Evolutionary conservation across 2,329 filamentous ascomycete genomes (phyloP).

Genomic region (Emydomyces testavorans): DNA sequence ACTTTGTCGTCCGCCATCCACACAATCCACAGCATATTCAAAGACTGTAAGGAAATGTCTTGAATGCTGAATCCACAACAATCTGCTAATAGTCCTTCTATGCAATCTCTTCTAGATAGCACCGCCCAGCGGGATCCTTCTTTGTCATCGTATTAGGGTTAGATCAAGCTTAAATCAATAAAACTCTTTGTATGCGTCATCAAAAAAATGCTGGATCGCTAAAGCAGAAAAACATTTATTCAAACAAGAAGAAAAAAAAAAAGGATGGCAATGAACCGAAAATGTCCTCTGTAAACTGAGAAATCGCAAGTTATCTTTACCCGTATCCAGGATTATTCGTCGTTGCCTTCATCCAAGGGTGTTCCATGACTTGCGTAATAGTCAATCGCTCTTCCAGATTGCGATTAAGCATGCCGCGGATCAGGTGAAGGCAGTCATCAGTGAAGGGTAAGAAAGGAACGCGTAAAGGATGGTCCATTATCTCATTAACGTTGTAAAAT

Average conservation of each 20-base stretch:
- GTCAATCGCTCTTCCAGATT: constrained; percentile 71
- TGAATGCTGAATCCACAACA: no score
- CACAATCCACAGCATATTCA: no score
- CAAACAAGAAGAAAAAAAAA: not conserved
- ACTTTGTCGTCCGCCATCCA: no score
- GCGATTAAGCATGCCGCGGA: constrained; percentile 83
- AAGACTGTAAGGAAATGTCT: no score
- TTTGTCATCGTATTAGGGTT: not conserved
- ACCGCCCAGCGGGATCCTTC: constrained; percentile 1
- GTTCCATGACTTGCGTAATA: constrained; percentile 78
- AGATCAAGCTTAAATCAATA: no score
- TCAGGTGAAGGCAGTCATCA: constrained; percentile 84
- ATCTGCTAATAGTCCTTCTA: not conserved
- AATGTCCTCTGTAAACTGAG: not conserved
- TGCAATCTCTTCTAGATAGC: not conserved
- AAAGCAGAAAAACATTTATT: not conserved
- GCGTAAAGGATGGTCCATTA: constrained; percentile 90
- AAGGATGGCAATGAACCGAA: not conserved
- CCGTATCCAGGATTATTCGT: constrained; percentile 6
- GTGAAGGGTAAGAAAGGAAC: constrained; percentile 58
- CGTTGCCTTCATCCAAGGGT: constrained; percentile 56
- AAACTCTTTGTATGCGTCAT: no score
- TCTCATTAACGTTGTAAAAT: constrained; percentile 98
- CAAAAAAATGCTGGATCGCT: not conserved
- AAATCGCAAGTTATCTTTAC: not conserved